Evolutionary conservation across 1,139 yeast species (phyloP).

Genomic region (Geotrichum restrictum): DNA sequence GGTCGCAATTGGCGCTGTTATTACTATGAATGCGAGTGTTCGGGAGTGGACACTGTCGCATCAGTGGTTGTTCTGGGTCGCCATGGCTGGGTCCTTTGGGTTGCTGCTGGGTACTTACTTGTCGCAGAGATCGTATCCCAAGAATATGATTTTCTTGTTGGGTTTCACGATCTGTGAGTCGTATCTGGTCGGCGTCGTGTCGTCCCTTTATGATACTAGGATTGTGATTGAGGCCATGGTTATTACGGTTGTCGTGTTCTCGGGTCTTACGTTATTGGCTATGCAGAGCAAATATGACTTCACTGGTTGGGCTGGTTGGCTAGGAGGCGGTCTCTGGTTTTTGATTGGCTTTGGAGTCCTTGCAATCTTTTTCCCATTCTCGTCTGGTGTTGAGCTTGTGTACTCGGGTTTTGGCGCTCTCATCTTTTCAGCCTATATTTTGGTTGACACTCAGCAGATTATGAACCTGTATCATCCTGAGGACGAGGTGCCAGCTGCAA

Average conservation of each 20-base stretch:
- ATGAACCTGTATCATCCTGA: slow-evolving; percentile 79
- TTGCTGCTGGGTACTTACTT: slow-evolving; percentile 57
- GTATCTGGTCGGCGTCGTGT: slow-evolving; percentile 64
- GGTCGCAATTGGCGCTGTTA: slow-evolving; percentile 54
- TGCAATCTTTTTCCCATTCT: slow-evolving; percentile 62
- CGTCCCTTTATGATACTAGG: slow-evolving; percentile 60
- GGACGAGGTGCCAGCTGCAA: slow-evolving; percentile 78
- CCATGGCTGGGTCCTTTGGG: slow-evolving; percentile 58
- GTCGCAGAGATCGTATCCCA: slow-evolving; percentile 63
- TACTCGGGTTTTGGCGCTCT: slow-evolving; percentile 73
- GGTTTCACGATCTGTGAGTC: slow-evolving; percentile 74
- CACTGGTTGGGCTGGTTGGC: slow-evolving; percentile 64
- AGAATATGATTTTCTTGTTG: slow-evolving; percentile 53
- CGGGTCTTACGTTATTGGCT: slow-evolving; percentile 74
- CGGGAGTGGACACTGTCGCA: slow-evolving; percentile 59
- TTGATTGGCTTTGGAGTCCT: slow-evolving; percentile 72
- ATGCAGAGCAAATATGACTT: slow-evolving; percentile 80
- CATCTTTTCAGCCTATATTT: slow-evolving; percentile 65
- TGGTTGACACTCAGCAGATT: slow-evolving; percentile 78
- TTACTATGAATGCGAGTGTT: slow-evolving; percentile 48
- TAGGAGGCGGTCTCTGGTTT: slow-evolving; percentile 60
- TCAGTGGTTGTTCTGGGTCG: slow-evolving; percentile 57
- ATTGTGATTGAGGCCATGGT: slow-evolving; percentile 68
- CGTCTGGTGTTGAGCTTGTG: slow-evolving; percentile 52
- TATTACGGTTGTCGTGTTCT: slow-evolving; percentile 64